Evolutionary conservation across 768 basidiomycete genomes (phyloP), one percentile per base, ranked within the genome.

Genomic region (Kwoniella europaea): DNA sequence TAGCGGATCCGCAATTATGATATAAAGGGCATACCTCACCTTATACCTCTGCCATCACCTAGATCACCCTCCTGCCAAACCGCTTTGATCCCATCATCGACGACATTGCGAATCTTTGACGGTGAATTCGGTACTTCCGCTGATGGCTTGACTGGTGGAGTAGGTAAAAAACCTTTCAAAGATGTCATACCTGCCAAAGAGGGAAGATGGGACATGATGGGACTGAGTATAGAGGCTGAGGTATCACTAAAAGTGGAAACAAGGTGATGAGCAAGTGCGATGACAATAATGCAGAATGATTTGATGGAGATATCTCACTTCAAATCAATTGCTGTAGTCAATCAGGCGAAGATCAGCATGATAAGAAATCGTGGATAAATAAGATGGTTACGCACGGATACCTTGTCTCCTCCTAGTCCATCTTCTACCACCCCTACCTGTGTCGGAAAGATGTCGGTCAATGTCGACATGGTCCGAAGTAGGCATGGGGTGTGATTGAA

Each of bases 41-140:
- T 50, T 63, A 41, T 62, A 13, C 78, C 78, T 2, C 61, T 35
- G 9, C 79, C 76, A 59, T 78, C 79, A 24, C 62, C 61, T 4
- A 79, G 50, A 54, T 78, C 69, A 27, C 60, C 68, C 41, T 68
- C 16, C 44, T 80, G 73, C 76, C 79, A 80, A 15, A 66, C 29
- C 10, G 63, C 68, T 20, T 43, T 70, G 5, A 18, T 13, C 16
- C 46, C 57, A n/a, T 58, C 63, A 35, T 6, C 35, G 5, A 41
- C 3, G n/a, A 44, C 41, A 7, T 18, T 22, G 4, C 22, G 6
- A 43, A 22, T 50, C 16, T 62, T 63, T 24, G 15, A 35, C 13
- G 22, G 42, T 18, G 54, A n/a, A 5, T 35, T 12, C 13, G 52
- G 15, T 2, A 41, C 3, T 4, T 9, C 46, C 13, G 20, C n/a